A percentile compares a stretch with the other conserved stretches of the same genome.
Evolutionary conservation across 2,329 filamentous ascomycete species (phyloP).

Genomic region (Chalaropsis thielavioides): DNA sequence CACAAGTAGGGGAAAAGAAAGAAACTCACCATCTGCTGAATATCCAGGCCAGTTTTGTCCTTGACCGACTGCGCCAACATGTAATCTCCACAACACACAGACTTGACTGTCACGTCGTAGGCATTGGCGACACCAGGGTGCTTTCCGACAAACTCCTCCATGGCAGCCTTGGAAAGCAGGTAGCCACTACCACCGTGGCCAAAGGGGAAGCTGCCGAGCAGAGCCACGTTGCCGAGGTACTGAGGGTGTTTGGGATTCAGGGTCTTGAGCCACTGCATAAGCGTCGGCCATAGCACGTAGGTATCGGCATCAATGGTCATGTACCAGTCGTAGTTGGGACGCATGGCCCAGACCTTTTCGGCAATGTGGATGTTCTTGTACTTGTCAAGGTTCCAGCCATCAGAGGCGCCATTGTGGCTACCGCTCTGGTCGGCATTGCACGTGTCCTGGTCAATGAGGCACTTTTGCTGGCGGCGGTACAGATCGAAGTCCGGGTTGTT

Average conservation of each 20-base stretch:
- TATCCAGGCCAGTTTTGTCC: slow-evolving; percentile 28
- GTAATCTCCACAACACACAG: slow-evolving; percentile 38
- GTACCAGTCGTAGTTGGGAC: slow-evolving; percentile 43
- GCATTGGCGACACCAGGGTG: slow-evolving; percentile 31
- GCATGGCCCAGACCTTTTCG: slow-evolving; percentile 36
- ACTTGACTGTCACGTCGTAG: slow-evolving; percentile 30
- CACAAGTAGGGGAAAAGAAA: slow-evolving; percentile 17
- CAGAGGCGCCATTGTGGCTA: slow-evolving; percentile 21
- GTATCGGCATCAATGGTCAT: slow-evolving; percentile 45
- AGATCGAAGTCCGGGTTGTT: slow-evolving; percentile 37
- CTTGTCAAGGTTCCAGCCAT: slow-evolving; percentile 43
- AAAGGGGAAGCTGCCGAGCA: slow-evolving; percentile 31
- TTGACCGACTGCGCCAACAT: slow-evolving; percentile 34
- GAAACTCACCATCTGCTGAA: slow-evolving; percentile 31
- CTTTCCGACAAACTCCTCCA: slow-evolving; percentile 33
- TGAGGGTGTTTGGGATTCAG: slow-evolving; percentile 31
- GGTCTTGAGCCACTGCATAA: slow-evolving; percentile 34
- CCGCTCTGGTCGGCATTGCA: slow-evolving; percentile 26
- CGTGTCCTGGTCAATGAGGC: slow-evolving; percentile 31
- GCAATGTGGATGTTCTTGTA: slow-evolving; percentile 49
- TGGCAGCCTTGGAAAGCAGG: slow-evolving; percentile 36
- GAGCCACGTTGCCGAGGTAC: slow-evolving; percentile 38
- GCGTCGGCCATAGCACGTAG: slow-evolving; percentile 40
- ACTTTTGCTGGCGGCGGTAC: slow-evolving; percentile 32
- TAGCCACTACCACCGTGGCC: slow-evolving; percentile 45